A percentile compares a stretch with the other conserved stretches of the same genome.
phyloP scores from a whole-genome alignment of 2,329 filamentous ascomycete genomes.

The Hortaea werneckii region DNA sequence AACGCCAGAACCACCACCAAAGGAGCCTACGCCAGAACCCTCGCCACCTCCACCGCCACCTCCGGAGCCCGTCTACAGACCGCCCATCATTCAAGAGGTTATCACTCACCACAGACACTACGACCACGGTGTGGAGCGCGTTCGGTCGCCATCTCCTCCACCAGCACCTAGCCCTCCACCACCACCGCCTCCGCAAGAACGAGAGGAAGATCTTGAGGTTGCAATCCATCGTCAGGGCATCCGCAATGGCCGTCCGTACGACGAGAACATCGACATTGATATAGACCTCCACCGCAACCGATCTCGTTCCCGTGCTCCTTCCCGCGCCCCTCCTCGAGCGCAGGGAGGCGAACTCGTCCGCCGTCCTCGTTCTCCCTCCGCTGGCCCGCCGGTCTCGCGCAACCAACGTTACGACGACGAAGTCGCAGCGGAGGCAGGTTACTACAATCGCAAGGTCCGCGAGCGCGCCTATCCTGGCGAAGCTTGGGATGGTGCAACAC shows the following conservation, averaged over 20 bases:
- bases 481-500: slow-evolving; percentile 62
- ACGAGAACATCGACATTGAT: slow-evolving; percentile 62
- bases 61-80: slow-evolving; percentile 58
- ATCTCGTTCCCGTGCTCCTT: not conserved
- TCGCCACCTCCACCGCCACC: slow-evolving; percentile 43
- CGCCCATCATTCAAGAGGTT: slow-evolving; percentile 76
- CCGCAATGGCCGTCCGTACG: slow-evolving; percentile 39
- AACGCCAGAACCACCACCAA: slow-evolving; percentile 20
- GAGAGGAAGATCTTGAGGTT: slow-evolving; percentile 45
- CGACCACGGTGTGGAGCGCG: slow-evolving; percentile 56
- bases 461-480: slow-evolving; percentile 63
- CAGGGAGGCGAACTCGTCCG: slow-evolving; percentile 3
- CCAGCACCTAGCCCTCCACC: slow-evolving; percentile 33
- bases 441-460: slow-evolving; percentile 56
- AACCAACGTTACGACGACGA: slow-evolving; percentile 36
- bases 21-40: slow-evolving; percentile 40
- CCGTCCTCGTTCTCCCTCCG: slow-evolving; percentile 23
- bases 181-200: slow-evolving; percentile 41
- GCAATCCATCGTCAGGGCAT: slow-evolving; percentile 43
- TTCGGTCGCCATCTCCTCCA: slow-evolving; percentile 35
- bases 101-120: slow-evolving; percentile 83
- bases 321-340: not conserved
- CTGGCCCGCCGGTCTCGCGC: slow-evolving; percentile 9
- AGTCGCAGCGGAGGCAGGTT: slow-evolving; percentile 46
- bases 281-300: slow-evolving; percentile 34